Conservation (phyloP, 1,139 yeast genomes). For the Taphrina pruni region DNA sequence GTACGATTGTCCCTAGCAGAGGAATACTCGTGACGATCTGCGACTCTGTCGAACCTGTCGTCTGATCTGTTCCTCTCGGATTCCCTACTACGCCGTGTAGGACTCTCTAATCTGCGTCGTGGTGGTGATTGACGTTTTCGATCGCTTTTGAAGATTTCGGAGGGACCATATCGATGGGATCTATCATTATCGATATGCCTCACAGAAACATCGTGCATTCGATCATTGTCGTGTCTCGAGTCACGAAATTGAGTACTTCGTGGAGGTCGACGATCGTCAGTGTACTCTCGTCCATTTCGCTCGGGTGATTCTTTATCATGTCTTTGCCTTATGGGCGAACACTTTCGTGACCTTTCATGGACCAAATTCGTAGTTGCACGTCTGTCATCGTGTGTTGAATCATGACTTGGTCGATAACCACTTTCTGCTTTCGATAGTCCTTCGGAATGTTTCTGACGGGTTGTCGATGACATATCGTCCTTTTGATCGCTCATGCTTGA, state of each 20-base stretch:
- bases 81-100: not conserved
- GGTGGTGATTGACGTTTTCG: not conserved
- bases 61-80: conserved; percentile 3
- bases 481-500: no score
- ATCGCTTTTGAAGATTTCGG: not conserved
- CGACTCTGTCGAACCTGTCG: not conserved
- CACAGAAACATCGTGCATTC: not conserved
- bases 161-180: not conserved
- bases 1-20: not conserved
- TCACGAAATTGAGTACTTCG: not conserved
- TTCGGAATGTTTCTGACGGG: no score
- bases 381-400: not conserved
- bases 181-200: not conserved
- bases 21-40: not conserved
- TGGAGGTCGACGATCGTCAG: not conserved
- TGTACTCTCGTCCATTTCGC: not conserved
- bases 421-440: no score
- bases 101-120: not conserved
- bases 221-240: not conserved
- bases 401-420: not conserved
- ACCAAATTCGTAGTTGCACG: not conserved
- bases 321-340: not conserved
- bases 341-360: not conserved
- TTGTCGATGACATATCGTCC: no score
- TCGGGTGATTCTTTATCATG: no score